phyloP scores from a whole-genome alignment of 495 filamentous ascomycete genomes.

The Sordaria brevicollis region DNA sequence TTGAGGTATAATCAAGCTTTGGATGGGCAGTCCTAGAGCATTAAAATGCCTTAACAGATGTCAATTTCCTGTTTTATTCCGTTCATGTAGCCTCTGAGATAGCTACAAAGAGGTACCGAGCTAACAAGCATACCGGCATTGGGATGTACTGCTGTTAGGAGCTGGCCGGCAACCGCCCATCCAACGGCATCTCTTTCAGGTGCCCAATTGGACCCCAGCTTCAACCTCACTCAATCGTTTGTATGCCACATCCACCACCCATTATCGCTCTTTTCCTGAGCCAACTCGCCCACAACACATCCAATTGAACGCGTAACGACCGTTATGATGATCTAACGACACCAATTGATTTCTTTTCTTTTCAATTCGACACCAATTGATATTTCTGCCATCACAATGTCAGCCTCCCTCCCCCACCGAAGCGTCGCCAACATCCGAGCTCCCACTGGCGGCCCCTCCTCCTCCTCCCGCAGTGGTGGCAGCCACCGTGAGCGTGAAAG shows the following conservation, averaged over 20 bases:
- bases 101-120: too few relatives aligned
- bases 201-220: background rate
- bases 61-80: too few relatives aligned
- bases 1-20: too few relatives aligned
- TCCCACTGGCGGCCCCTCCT: slow-evolving; percentile 8
- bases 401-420: slow-evolving; percentile 32
- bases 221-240: background rate
- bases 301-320: background rate
- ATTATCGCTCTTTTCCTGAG: background rate
- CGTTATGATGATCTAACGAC: background rate
- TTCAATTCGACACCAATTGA: background rate
- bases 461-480: slow-evolving; percentile 12
- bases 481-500: slow-evolving; percentile 9
- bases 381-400: slow-evolving; percentile 20
- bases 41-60: too few relatives aligned
- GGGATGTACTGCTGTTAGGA: too few relatives aligned
- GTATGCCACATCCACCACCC: background rate
- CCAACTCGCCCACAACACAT: background rate
- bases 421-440: slow-evolving; percentile 42
- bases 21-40: too few relatives aligned
- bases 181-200: background rate
- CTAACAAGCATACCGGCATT: too few relatives aligned
- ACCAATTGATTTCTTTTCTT: background rate
- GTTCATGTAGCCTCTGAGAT: too few relatives aligned
- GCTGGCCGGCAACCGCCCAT: background rate